Evolutionary conservation across 1,284 basidiomycete genomes (phyloP).

Genomic region (Sporisorium exsertum): DNA sequence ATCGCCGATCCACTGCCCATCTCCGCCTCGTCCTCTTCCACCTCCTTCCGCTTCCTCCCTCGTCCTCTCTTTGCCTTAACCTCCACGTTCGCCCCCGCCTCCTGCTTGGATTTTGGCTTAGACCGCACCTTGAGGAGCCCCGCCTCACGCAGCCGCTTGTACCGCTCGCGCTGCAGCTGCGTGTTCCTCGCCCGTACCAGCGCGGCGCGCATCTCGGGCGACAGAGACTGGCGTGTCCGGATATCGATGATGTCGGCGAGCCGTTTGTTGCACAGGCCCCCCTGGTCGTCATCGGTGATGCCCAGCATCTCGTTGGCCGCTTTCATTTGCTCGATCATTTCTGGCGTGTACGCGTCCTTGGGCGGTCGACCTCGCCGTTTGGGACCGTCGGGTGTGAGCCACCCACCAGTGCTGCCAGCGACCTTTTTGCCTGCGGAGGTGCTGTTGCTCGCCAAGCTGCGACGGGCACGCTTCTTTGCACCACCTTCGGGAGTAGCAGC

Average conservation of each 20-base stretch:
- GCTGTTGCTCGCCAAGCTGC: constrained; percentile 18
- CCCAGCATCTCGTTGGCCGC: constrained; percentile 24
- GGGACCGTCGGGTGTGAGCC: background rate
- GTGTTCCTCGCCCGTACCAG: constrained; percentile 18
- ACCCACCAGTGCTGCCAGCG: constrained; percentile 1
- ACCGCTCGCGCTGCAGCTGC: constrained; percentile 19
- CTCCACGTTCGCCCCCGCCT: background rate
- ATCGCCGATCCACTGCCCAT: constrained; percentile 21
- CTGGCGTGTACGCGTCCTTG: constrained; percentile 18
- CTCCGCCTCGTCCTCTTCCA: constrained; percentile 1
- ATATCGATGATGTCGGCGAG: constrained; percentile 22
- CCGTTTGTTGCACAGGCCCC: background rate
- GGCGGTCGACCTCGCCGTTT: constrained; percentile 28
- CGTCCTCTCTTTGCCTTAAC: background rate
- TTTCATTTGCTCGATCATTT: constrained; percentile 22
- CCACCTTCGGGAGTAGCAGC: background rate
- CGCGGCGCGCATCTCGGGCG: constrained; percentile 20
- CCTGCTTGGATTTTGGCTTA: background rate
- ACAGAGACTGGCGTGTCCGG: constrained; percentile 3
- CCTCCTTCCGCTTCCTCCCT: background rate
- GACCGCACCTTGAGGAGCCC: background rate
- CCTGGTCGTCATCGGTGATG: background rate
- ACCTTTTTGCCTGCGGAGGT: constrained; percentile 25
- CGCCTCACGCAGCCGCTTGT: constrained; percentile 6
- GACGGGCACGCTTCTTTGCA: constrained; percentile 7